Evolutionary conservation across 225 moss, liverwort and hornwort species (phyloP).

Genomic region (Sphagnum contortum): DNA sequence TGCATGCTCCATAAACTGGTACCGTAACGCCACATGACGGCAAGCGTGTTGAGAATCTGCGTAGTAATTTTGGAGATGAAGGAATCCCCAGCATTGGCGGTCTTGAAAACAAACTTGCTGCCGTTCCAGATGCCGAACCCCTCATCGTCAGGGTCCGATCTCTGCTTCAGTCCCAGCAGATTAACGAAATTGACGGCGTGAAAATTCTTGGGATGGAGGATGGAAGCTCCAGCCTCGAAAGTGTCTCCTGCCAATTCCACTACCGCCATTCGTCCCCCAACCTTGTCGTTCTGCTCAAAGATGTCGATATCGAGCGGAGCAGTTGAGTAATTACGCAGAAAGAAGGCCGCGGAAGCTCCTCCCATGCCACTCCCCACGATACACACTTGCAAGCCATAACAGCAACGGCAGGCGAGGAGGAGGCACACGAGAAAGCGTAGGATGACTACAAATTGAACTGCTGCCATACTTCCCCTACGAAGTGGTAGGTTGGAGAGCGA

Average conservation of each 20-base stretch:
- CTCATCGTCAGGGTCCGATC: constrained; percentile 22
- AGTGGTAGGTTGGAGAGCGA: too few relatives aligned
- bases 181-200: constrained; percentile 43
- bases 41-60: constrained; percentile 55
- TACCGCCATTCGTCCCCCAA: constrained; percentile 76
- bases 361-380: constrained; percentile 91
- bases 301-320: constrained; percentile 42
- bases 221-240: constrained; percentile 77
- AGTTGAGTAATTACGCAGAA: constrained; percentile 40
- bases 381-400: constrained; percentile 33
- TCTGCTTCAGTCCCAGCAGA: constrained; percentile 57
- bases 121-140: constrained; percentile 95
- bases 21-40: constrained; percentile 84
- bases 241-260: constrained; percentile 74
- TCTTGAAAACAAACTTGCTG: constrained; percentile 57
- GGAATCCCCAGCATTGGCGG: constrained; percentile 46
- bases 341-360: constrained; percentile 64
- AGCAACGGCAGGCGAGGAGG: neutral
- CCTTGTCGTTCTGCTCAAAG: constrained; percentile 49
- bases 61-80: constrained; percentile 52
- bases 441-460: too few relatives aligned
- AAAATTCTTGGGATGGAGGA: constrained; percentile 60
- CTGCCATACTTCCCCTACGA: too few relatives aligned
- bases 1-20: constrained; percentile 73
- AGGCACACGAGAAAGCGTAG: neutral